Conservation (phyloP, 176 grass and related monocot genomes). For the Oryza brachyantha region DNA sequence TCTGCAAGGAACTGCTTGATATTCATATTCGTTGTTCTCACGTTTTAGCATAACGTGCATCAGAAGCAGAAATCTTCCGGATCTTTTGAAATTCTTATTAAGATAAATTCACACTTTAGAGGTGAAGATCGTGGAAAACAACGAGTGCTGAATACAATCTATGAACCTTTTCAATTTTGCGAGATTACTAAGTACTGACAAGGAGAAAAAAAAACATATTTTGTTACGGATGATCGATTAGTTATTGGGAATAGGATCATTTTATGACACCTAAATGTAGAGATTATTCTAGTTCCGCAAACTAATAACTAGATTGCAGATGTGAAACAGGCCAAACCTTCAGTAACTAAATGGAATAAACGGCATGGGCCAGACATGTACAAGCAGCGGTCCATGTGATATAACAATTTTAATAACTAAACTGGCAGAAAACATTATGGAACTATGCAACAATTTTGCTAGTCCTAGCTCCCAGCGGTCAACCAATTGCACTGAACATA, state of each 20-base stretch:
- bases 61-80: background rate
- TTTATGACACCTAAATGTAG: background rate
- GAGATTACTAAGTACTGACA: too few relatives aligned
- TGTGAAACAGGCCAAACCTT: background rate
- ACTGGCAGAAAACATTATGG: background rate
- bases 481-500: background rate
- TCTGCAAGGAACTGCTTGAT: background rate
- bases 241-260: background rate
- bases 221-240: background rate
- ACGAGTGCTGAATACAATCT: background rate
- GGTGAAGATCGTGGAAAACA: background rate
- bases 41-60: background rate
- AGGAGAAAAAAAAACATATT: background rate
- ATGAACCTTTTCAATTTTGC: background rate
- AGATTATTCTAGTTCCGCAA: background rate
- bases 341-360: background rate
- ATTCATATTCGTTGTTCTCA: too few relatives aligned
- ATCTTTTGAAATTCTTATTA: background rate
- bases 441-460: background rate
- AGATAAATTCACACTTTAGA: background rate
- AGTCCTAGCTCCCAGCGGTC: background rate
- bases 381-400: background rate
- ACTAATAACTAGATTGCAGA: background rate
- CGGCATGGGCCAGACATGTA: background rate
- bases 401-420: background rate